phyloP scores from a whole-genome alignment of 208 protist genomes.

The Borovskyia barvae region DNA sequence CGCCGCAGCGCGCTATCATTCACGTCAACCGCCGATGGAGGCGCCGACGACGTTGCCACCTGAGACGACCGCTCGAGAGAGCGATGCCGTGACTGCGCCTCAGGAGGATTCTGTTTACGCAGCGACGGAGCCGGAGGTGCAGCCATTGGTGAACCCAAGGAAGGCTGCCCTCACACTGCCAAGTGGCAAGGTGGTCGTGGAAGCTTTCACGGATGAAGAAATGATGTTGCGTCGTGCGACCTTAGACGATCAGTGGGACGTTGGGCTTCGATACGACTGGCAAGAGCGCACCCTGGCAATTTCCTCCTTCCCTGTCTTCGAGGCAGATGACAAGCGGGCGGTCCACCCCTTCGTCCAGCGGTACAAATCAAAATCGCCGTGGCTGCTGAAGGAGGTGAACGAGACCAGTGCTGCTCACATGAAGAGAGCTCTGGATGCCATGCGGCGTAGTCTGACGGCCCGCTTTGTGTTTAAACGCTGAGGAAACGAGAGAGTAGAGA shows the following conservation, averaged over 20 bases:
- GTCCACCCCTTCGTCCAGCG: slow-evolving; percentile 54
- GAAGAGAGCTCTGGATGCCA: slow-evolving; percentile 58
- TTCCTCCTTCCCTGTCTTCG: slow-evolving; percentile 50
- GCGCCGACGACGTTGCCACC: no score
- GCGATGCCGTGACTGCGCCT: slow-evolving; percentile 27
- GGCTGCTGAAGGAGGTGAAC: slow-evolving; percentile 73
- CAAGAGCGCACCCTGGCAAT: slow-evolving; percentile 56
- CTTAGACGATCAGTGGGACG: slow-evolving; percentile 59
- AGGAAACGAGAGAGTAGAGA: no score
- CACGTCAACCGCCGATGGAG: slow-evolving; percentile 6
- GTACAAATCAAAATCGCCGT: slow-evolving; percentile 51
- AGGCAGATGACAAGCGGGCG: slow-evolving; percentile 11
- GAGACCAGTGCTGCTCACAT: slow-evolving; percentile 59
- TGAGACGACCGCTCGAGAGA: no score
- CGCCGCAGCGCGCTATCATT: slow-evolving; percentile 17
- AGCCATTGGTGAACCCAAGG: slow-evolving; percentile 21
- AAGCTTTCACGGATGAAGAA: slow-evolving; percentile 64
- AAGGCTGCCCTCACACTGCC: slow-evolving; percentile 40
- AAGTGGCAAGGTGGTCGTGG: slow-evolving; percentile 44
- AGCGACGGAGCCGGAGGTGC: slow-evolving; percentile 11
- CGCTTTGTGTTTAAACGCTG: slow-evolving; percentile 60
- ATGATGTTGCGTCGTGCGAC: slow-evolving; percentile 55
- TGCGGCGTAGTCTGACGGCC: slow-evolving; percentile 55
- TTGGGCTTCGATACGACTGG: slow-evolving; percentile 79
- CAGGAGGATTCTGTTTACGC: slow-evolving; percentile 26